Conservation (phyloP, 257 asterid species). For the Gentiana dahurica region DNA sequence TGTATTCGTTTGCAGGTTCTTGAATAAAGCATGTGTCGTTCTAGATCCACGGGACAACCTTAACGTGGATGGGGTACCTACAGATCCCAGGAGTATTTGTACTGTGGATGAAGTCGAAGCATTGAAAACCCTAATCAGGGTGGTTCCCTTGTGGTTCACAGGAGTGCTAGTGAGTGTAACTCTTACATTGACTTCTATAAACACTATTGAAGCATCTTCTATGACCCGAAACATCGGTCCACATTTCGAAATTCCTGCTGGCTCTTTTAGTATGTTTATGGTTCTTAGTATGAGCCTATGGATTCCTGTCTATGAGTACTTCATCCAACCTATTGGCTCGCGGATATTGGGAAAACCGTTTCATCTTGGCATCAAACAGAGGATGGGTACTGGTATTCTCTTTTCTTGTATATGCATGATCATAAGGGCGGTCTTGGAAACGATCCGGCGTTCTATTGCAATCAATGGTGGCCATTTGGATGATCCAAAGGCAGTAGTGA, state of each 20-base stretch:
- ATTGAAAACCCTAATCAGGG: constrained; percentile 42
- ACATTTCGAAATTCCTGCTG: constrained; percentile 48
- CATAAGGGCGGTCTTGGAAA: constrained; percentile 43
- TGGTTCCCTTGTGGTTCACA: constrained; percentile 71
- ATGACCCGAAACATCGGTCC: constrained; percentile 33
- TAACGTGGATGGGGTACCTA: constrained; percentile 33
- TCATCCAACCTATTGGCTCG: constrained; percentile 34
- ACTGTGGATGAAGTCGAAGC: constrained; percentile 56
- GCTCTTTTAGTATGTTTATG: constrained; percentile 29
- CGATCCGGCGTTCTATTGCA: constrained; percentile 35
- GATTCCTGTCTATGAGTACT: constrained; percentile 45
- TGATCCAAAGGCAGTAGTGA: constrained; percentile 22
- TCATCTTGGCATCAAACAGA: constrained; percentile 35
- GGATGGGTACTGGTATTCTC: constrained; percentile 51
- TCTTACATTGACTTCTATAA: constrained; percentile 45
- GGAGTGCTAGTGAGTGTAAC: constrained; percentile 45
- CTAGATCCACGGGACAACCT: constrained; percentile 26
- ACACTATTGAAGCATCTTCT: constrained; percentile 47
- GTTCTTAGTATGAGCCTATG: constrained; percentile 41
- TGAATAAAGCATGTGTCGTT: constrained; percentile 51
- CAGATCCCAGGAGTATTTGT: constrained; percentile 45
- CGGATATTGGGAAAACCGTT: constrained; percentile 33
- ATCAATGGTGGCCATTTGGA: constrained; percentile 30
- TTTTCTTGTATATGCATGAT: constrained; percentile 42
- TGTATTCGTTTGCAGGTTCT: constrained; percentile 13